Evolutionary conservation across 768 basidiomycete species (phyloP), one percentile per base, ranked within the genome.

Genomic region (Lentinula sp.): DNA sequence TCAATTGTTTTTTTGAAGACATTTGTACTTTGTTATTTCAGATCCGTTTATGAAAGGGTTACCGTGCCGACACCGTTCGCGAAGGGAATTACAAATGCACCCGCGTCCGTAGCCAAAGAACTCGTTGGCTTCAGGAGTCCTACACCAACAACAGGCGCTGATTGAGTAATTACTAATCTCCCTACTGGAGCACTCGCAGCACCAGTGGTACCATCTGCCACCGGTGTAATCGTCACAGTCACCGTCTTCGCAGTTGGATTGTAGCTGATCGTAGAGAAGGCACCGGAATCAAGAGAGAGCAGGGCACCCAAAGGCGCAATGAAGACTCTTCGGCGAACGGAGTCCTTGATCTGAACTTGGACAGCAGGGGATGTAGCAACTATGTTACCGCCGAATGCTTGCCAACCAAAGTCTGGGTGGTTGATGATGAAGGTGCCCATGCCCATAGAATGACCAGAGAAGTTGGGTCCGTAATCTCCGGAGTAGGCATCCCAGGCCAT

Each of bases 371-470:
- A 74, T 28, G 74, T 75, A 12, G 77, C 69, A 20, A 74, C 64
- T 41, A 84, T 70, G 39, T 73, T 78, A 5, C 83, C 82, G 48
- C 82, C 83, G 64, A 83, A 82, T 8, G 82, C 82, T 67, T 84
- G 82, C 82, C 82, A 84, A n/a, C 82, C 83, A 65, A 84, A 84
- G 64, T 78, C 76, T 18, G 82, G 81, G 59, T 84, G 81, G 61
- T 83, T 73, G 62, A 83, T 69, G 65, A 85, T 73, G 54, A 72
- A 77, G 0, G 78, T 77, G 51, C 76, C 77, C 61, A 52, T 62
- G 12, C 80, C 79, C 75, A 84, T 78, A 5, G 78, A 65, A 66
- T 81, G 80, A 10, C 82, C 82, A 54, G 81, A 81, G 66, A 83
- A 83, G 69, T 83, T 83, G 6, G 83, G 83, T 50, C 83, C 83